Conservation (phyloP, 2,329 filamentous ascomycete genomes). For the Microsporum ferrugineum region DNA sequence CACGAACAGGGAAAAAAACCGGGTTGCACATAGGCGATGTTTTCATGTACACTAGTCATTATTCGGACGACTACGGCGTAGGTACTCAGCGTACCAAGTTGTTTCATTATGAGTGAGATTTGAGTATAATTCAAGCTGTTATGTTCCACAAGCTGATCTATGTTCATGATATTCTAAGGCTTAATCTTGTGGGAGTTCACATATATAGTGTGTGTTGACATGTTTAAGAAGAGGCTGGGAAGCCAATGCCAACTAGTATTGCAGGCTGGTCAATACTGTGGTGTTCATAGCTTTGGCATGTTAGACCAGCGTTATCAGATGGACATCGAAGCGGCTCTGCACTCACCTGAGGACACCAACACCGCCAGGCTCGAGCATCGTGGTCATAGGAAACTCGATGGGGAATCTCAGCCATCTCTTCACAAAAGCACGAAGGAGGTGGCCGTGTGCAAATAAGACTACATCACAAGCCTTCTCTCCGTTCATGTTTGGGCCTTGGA, state of each 20-base stretch:
- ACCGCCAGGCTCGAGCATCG: constrained; percentile 29
- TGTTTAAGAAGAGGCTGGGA: constrained; percentile 1
- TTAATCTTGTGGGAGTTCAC: not conserved
- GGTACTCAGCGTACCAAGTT: not conserved
- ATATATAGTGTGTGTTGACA: not conserved
- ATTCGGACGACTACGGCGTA: not conserved
- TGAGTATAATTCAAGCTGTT: not conserved
- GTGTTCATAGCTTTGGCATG: not conserved
- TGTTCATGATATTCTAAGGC: not conserved
- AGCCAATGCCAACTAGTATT: constrained; percentile 7
- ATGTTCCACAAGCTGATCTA: not conserved
- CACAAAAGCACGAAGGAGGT: constrained; percentile 37
- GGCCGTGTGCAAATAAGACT: constrained; percentile 34
- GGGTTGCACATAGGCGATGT: not conserved
- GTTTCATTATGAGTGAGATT: constrained; percentile 2
- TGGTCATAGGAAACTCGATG: constrained; percentile 30
- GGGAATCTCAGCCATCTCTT: constrained; percentile 38
- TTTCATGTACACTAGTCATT: constrained; percentile 2
- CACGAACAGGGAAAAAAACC: not conserved
- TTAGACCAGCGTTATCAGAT: not conserved
- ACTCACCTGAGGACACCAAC: constrained; percentile 7
- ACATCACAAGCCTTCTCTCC: constrained; percentile 32
- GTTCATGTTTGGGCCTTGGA: constrained; percentile 33
- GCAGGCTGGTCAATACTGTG: constrained; percentile 6
- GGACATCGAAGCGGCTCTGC: not conserved